Evolutionary conservation across 306 rosid genomes (phyloP).

Genomic region (Parietaria judaica): DNA sequence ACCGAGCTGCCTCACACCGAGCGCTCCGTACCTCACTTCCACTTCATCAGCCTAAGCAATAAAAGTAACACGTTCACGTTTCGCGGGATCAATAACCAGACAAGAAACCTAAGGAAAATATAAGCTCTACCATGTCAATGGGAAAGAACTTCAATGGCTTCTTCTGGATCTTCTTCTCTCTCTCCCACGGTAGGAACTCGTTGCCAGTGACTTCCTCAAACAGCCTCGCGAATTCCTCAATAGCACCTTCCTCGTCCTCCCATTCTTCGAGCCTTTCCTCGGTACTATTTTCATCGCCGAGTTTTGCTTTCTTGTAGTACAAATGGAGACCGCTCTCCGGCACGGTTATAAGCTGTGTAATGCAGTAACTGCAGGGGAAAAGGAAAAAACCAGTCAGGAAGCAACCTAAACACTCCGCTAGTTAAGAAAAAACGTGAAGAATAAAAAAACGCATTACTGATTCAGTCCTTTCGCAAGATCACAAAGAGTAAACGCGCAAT

Average conservation of each 20-base stretch:
- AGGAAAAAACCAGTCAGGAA: constrained; percentile 1
- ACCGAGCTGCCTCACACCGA: constrained; percentile 64
- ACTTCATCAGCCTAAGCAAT: constrained; percentile 65
- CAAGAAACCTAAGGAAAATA: neutral
- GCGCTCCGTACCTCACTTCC: constrained; percentile 75
- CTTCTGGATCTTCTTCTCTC: constrained; percentile 67
- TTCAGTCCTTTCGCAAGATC: constrained; percentile 66
- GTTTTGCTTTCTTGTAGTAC: constrained; percentile 69
- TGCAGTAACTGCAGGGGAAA: constrained; percentile 60
- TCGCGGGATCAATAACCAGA: neutral
- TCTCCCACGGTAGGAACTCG: constrained; percentile 78
- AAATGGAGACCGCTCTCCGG: constrained; percentile 47
- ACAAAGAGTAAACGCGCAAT: constrained; percentile 71
- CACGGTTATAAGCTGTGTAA: constrained; percentile 59
- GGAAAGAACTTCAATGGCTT: constrained; percentile 64
- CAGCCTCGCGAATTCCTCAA: constrained; percentile 55
- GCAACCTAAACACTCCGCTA: neutral
- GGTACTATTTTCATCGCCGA: constrained; percentile 65
- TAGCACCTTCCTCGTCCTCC: constrained; percentile 39
- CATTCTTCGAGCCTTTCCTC: constrained; percentile 66
- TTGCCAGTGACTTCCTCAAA: constrained; percentile 75
- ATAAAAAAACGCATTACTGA: constrained; percentile 34
- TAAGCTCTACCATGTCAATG: constrained; percentile 58
- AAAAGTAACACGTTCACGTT: neutral
- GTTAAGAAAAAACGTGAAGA: neutral